Evolutionary conservation across 768 basidiomycete species (phyloP), one percentile per base, ranked within the genome.

Genomic region (Tylopilus sp.): DNA sequence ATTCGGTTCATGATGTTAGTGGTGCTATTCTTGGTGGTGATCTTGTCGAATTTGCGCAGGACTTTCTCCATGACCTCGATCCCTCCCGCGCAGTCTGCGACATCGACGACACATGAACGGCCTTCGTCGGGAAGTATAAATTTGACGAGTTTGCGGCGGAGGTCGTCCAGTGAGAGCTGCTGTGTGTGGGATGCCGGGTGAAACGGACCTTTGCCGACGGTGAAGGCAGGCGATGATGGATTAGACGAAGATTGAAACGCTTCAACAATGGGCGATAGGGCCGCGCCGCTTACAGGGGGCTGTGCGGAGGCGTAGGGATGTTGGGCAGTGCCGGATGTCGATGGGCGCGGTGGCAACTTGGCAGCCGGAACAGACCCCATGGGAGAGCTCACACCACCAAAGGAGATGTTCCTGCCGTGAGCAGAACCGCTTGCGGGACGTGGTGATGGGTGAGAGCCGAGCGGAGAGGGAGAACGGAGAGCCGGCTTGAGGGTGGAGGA

Each of bases 31-130:
- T 76, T 76, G 10, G 72, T 58, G 0, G 65, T 40, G 0, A 79
- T 67, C 67, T 93, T 96, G 41, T 84, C 84, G 59, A 96, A 89
- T 71, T 99, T 99, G 67, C 84, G 89, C 56, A 99, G 74, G 1
- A 90, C 94, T 60, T 87, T 85, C 59, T 92, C 89, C 46, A 98
- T 78, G 3, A 98, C 83, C 62, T 98, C 93, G 3, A 88, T 78
- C 10, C 93, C 94, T 25, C 85, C 86, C 2, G 76, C 77, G 63
- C 90, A 94, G 25, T 89, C 83, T 4, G 84, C 81, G 14, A 93
- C 85, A 64, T 95, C 86, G 54, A 98, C 83, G 1, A 87, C 86
- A 50, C 80, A 82, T 6, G 85, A 80, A 40, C 85, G 80, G 3
- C 87, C 85, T 62, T 92, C 92, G 12, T 93, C 94, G 2, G 86